Evolutionary conservation across 305 asterid species (phyloP).

Genomic region (Ajuga reptans): DNA sequence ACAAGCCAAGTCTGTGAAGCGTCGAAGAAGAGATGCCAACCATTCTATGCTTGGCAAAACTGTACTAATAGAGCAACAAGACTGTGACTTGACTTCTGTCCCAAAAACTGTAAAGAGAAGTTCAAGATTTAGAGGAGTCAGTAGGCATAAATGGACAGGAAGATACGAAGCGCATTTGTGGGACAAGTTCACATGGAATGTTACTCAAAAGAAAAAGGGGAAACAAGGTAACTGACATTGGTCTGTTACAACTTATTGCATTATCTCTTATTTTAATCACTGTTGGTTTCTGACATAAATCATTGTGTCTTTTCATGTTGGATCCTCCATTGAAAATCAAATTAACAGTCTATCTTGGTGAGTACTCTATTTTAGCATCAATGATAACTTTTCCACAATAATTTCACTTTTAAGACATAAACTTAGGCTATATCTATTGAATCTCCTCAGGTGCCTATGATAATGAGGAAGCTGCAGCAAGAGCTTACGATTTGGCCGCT

Average conservation of each 20-base stretch:
- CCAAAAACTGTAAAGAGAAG: slow-evolving; percentile 53
- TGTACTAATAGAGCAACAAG: slow-evolving; percentile 25
- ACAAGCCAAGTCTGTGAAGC: slow-evolving; percentile 27
- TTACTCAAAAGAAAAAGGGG: slow-evolving; percentile 60
- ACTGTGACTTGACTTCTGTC: slow-evolving; percentile 17
- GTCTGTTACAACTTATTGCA: background rate
- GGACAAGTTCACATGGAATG: slow-evolving; percentile 71
- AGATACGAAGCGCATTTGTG: slow-evolving; percentile 66
- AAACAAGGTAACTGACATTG: slow-evolving; percentile 44
- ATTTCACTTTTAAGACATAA: background rate
- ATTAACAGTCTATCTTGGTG: slow-evolving; percentile 58
- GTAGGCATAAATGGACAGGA: slow-evolving; percentile 66
- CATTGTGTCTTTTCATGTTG: slow-evolving; percentile 21
- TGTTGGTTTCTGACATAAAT: slow-evolving; percentile 11
- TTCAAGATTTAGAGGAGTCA: slow-evolving; percentile 56
- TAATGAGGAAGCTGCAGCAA: slow-evolving; percentile 68
- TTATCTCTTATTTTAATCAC: background rate
- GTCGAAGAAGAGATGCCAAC: slow-evolving; percentile 33
- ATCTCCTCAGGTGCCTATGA: slow-evolving; percentile 50
- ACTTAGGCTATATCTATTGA: background rate
- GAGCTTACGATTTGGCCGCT: slow-evolving; percentile 68
- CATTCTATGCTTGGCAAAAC: slow-evolving; percentile 17
- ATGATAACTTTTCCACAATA: background rate
- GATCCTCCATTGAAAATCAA: slow-evolving; percentile 16
- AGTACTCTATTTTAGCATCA: slow-evolving; percentile 16